Evolutionary conservation across 1,284 basidiomycete genomes (phyloP).

Genomic region (Pholiota adiposa): DNA sequence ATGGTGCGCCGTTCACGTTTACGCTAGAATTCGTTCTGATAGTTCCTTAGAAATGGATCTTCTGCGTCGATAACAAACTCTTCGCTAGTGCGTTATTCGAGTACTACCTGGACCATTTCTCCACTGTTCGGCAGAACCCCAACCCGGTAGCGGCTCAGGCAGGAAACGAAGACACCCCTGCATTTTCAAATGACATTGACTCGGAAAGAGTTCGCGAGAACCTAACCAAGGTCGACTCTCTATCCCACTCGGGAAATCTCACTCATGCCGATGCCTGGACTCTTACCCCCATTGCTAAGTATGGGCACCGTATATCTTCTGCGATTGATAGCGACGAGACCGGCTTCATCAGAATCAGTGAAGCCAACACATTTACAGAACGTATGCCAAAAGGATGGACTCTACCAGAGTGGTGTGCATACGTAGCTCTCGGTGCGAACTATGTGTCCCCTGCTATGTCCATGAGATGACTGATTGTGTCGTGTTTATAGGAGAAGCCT

Average conservation of each 20-base stretch:
- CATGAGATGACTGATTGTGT: not conserved
- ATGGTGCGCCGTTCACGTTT: conserved; percentile 15
- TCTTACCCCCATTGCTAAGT: conserved; percentile 17
- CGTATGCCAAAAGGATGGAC: conserved; percentile 23
- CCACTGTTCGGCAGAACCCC: not conserved
- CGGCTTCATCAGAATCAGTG: conserved; percentile 25
- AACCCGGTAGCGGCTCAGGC: not conserved
- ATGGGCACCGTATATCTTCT: conserved; percentile 11
- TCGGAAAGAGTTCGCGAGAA: not conserved
- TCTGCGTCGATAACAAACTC: conserved; percentile 24
- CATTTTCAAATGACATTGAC: not conserved
- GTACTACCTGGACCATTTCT: conserved; percentile 25
- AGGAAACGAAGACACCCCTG: not conserved
- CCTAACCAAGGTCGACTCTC: not conserved
- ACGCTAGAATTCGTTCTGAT: not conserved
- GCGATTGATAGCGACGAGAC: conserved; percentile 22
- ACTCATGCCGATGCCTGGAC: conserved; percentile 22
- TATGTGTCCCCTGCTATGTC: not conserved
- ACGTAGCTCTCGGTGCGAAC: conserved; percentile 16
- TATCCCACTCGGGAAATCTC: conserved; percentile 4
- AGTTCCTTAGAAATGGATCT: conserved; percentile 22
- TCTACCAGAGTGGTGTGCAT: conserved; percentile 26
- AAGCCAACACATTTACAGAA: conserved; percentile 20
- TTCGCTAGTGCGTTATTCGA: conserved; percentile 23
- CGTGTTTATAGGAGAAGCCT: conserved; percentile 17